These are phyloP conservation scores for Colletotrichum godetiae DNA, from an alignment of 2,329 filamentous ascomycete species.

Conservation along the genomic window DNA sequence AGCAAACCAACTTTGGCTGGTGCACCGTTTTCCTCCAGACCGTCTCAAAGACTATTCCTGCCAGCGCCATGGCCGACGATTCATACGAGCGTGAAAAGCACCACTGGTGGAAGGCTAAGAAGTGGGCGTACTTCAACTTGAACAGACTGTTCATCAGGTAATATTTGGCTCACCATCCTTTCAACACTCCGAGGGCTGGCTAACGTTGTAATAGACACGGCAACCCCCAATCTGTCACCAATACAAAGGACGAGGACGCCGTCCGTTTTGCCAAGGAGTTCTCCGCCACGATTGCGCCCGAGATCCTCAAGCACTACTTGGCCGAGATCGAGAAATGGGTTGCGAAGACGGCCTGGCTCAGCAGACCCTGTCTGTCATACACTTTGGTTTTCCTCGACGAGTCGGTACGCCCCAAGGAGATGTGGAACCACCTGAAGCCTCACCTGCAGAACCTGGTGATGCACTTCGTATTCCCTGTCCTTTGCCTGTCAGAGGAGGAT, in stretches of 20 bases:
- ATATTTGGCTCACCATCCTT: slow-evolving; percentile 37
- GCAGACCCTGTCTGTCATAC: slow-evolving; percentile 92
- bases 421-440: slow-evolving; percentile 94
- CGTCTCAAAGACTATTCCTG: slow-evolving; percentile 85
- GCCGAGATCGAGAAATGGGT: slow-evolving; percentile 98
- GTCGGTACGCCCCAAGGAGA: slow-evolving; percentile 95
- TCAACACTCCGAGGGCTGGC: slow-evolving; percentile 23
- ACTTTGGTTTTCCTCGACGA: slow-evolving; percentile 96
- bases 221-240: slow-evolving; percentile 72
- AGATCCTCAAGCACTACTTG: slow-evolving; percentile 95
- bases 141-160: slow-evolving; percentile 95
- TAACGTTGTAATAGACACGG: slow-evolving; percentile 75
- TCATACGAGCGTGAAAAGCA: slow-evolving; percentile 89
- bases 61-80: slow-evolving; percentile 80
- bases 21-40: slow-evolving; percentile 94
- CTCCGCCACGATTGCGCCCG: slow-evolving; percentile 89
- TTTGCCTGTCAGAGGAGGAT: slow-evolving; percentile 93
- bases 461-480: slow-evolving; percentile 93
- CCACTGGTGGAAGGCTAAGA: slow-evolving; percentile 99
- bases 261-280: slow-evolving; percentile 90
- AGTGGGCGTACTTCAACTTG: slow-evolving; percentile 98
- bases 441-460: slow-evolving; percentile 94
- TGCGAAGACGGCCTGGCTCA: slow-evolving; percentile 92
- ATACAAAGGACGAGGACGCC: slow-evolving; percentile 81
- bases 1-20: slow-evolving; percentile 91